Evolutionary conservation across 2,329 filamentous ascomycete species (phyloP).

Genomic region (Cadophora malorum): DNA sequence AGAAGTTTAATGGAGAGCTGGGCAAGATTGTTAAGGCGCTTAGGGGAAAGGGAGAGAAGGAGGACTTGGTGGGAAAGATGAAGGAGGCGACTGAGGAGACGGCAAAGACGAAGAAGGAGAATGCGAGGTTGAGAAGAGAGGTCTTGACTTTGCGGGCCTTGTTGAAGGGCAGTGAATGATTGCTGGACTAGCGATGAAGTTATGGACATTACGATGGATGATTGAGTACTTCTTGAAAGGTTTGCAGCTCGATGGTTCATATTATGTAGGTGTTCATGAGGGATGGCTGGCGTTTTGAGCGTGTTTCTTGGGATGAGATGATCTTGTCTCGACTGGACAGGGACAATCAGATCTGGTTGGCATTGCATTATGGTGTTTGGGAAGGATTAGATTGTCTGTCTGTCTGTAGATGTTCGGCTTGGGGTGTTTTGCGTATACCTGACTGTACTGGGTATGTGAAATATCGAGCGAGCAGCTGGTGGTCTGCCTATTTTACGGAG

Average conservation of each 20-base stretch:
- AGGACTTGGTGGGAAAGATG: constrained; percentile 75
- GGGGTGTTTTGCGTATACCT: too few species aligned
- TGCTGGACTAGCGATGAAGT: constrained; percentile 52
- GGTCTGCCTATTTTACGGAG: not conserved
- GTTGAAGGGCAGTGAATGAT: constrained; percentile 64
- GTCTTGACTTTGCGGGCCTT: constrained; percentile 56
- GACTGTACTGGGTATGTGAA: not conserved
- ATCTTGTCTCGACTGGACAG: not conserved
- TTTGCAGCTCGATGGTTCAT: not conserved
- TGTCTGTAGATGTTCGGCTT: not conserved
- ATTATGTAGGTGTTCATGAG: not conserved
- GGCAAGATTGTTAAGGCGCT: constrained; percentile 81
- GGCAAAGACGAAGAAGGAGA: constrained; percentile 81
- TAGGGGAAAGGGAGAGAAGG: constrained; percentile 77
- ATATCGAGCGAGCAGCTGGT: not conserved
- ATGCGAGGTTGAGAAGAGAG: constrained; percentile 81
- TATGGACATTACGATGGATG: not conserved
- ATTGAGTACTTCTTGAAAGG: not conserved
- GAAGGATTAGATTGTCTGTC: not conserved
- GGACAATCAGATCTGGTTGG: not conserved
- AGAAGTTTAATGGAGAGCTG: constrained; percentile 90
- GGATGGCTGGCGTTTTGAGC: constrained; percentile 6
- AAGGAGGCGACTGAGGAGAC: constrained; percentile 80
- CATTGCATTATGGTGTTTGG: constrained; percentile 12
- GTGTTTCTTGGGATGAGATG: not conserved